Conservation (phyloP, 371 early-diverging fungal species). For the Rhizopus arrhizus region DNA sequence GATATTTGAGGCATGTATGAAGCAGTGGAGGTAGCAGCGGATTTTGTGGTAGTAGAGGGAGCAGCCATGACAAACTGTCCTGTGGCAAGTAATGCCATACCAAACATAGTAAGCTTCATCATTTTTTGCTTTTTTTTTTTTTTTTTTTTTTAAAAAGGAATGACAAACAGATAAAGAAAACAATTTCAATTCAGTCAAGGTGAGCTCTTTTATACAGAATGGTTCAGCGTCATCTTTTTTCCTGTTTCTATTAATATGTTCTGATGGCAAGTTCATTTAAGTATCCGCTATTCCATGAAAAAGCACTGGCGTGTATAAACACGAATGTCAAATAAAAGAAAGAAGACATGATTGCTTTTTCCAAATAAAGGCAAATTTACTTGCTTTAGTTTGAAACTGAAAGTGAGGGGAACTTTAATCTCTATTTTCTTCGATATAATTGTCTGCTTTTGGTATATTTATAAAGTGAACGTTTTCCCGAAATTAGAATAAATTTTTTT, state of each 20-base stretch:
- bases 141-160: slow-evolving; percentile 4
- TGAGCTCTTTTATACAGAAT: not conserved
- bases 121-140: not conserved
- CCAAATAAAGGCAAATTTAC: not conserved
- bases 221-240: not conserved
- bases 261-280: not conserved
- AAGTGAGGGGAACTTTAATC: too few relatives aligned
- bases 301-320: not conserved
- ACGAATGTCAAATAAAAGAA: not conserved
- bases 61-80: slow-evolving; percentile 10
- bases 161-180: slow-evolving; percentile 2
- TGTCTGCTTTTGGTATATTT: slow-evolving; percentile 2
- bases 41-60: slow-evolving; percentile 5
- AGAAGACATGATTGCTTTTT: slow-evolving; percentile 5
- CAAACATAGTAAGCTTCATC: slow-evolving; percentile 14
- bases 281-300: too few relatives aligned
- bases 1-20: slow-evolving; percentile 15
- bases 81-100: slow-evolving; percentile 8
- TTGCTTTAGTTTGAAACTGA: not conserved
- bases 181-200: too few relatives aligned
- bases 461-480: not conserved
- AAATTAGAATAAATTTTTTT: too few relatives aligned
- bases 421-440: not conserved
- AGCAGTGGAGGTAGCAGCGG: not conserved
- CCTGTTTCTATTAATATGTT: slow-evolving; percentile 4